phyloP scores from a whole-genome alignment of 345 rosid species.

The Camelina neglecta region DNA sequence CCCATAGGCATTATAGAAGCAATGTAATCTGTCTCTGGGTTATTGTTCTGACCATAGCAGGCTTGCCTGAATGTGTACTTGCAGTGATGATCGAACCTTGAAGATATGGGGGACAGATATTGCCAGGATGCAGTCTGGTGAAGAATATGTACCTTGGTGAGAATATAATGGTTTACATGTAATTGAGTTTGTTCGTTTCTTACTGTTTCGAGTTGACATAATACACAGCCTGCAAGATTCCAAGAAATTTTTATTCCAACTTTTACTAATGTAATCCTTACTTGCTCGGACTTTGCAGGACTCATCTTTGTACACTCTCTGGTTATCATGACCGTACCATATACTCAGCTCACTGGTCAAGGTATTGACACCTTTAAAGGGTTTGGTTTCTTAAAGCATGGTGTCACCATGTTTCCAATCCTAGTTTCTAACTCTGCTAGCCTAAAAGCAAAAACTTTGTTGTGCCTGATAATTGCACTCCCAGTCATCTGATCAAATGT shows the following conservation, averaged over 20 bases:
- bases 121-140: conserved; percentile 60
- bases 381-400: neutral
- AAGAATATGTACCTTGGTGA: conserved; percentile 82
- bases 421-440: neutral
- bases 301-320: conserved; percentile 76
- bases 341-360: conserved; percentile 95
- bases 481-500: neutral
- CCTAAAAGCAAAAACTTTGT: neutral
- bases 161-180: conserved; percentile 41
- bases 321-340: conserved; percentile 96
- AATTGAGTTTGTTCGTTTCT: conserved; percentile 22
- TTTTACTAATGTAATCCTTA: conserved; percentile 23
- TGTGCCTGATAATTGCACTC: neutral
- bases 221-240: neutral
- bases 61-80: conserved; percentile 45
- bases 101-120: conserved; percentile 84
- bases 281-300: conserved; percentile 58
- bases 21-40: conserved; percentile 8
- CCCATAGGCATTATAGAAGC: neutral
- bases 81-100: conserved; percentile 94
- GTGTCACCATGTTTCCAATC: neutral
- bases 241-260: neutral
- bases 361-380: conserved; percentile 52
- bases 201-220: neutral
- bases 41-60: conserved; percentile 20